Evolutionary conservation across 345 rosid species (phyloP).

Genomic region (Linum tenue): DNA sequence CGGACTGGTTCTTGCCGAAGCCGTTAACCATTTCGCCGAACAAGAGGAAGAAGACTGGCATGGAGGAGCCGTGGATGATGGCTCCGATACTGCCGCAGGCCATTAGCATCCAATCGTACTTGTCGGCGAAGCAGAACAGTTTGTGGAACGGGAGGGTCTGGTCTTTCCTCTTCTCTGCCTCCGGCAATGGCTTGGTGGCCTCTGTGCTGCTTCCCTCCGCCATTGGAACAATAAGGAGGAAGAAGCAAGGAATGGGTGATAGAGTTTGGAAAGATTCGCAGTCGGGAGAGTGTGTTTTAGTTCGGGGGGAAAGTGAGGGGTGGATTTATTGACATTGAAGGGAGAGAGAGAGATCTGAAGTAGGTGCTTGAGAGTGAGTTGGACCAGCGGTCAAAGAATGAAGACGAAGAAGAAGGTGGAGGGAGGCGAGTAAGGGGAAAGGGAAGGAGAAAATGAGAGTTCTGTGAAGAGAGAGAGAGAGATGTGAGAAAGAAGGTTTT

Average conservation of each 20-base stretch:
- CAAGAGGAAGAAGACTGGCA: slow-evolving; percentile 92
- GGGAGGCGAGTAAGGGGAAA: not conserved
- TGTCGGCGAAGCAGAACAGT: slow-evolving; percentile 94
- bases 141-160: slow-evolving; percentile 84
- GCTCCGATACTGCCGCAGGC: slow-evolving; percentile 76
- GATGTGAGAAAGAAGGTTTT: not conserved
- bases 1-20: slow-evolving; percentile 89
- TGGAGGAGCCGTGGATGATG: slow-evolving; percentile 84
- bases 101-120: slow-evolving; percentile 73
- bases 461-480: not conserved
- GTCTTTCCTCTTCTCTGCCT: slow-evolving; percentile 94
- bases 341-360: not conserved
- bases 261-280: not conserved
- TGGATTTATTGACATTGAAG: slow-evolving; percentile 17
- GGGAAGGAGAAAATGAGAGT: not conserved
- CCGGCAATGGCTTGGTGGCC: slow-evolving; percentile 39
- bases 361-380: not conserved
- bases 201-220: slow-evolving; percentile 52
- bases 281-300: too few relatives aligned
- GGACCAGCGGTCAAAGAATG: slow-evolving; percentile 4
- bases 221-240: slow-evolving; percentile 20
- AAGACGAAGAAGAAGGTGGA: not conserved
- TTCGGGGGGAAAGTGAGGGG: not conserved
- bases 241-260: not conserved
- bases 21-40: slow-evolving; percentile 99